Percentiles rank a stretch among this genome's conserved stretches.
phyloP scores from a whole-genome alignment of 192 early-diverging fungal species.

The Lunasporangiospora selenospora region DNA sequence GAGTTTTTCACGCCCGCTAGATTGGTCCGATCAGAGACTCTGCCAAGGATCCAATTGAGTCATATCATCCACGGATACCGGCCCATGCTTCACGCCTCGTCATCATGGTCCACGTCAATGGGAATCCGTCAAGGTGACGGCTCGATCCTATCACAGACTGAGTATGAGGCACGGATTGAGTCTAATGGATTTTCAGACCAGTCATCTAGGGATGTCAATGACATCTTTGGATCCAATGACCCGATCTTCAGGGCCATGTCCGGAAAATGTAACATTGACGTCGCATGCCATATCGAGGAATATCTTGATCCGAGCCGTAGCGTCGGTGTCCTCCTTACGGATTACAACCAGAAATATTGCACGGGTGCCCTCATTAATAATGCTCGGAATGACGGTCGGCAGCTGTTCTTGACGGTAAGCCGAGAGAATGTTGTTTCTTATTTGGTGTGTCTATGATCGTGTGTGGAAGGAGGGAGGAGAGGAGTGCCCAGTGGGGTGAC shows the following conservation, averaged over 20 bases:
- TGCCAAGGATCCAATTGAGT: constrained; percentile 38
- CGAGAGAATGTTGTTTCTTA: neutral
- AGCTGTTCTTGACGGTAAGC: constrained; percentile 54
- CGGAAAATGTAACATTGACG: constrained; percentile 53
- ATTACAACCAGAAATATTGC: constrained; percentile 57
- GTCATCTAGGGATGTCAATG: too few relatives aligned
- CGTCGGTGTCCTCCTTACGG: constrained; percentile 51
- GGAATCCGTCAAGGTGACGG: constrained; percentile 21
- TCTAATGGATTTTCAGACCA: too few relatives aligned
- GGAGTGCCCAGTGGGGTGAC: too few relatives aligned
- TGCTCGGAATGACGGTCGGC: constrained; percentile 48
- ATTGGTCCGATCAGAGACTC: constrained; percentile 2
- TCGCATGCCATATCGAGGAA: constrained; percentile 42
- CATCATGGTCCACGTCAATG: constrained; percentile 10
- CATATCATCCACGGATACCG: constrained; percentile 53
- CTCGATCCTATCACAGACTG: constrained; percentile 10
- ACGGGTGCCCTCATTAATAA: constrained; percentile 55
- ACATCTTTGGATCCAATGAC: too few relatives aligned
- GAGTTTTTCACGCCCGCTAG: constrained; percentile 30
- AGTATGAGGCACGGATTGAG: too few relatives aligned
- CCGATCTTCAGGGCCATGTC: constrained; percentile 40
- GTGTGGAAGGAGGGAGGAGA: too few relatives aligned
- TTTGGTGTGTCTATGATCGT: too few relatives aligned
- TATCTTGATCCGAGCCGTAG: constrained; percentile 47
- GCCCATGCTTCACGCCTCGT: constrained; percentile 27